A percentile compares a stretch with the other conserved stretches of the same genome.
Evolutionary conservation across 441 rosid species (phyloP).

Genomic region (Pelargonium australe): DNA sequence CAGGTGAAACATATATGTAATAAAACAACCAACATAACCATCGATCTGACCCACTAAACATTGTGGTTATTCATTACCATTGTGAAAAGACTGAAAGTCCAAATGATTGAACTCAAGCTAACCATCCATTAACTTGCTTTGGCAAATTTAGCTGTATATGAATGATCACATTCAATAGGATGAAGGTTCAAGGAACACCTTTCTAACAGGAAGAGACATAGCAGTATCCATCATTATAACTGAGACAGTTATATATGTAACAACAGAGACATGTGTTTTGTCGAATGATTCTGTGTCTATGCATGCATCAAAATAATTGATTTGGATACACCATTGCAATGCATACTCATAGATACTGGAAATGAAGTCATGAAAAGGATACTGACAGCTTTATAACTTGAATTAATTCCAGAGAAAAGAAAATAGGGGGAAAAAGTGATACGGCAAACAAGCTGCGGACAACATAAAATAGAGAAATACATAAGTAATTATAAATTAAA

Average conservation of each 20-base stretch:
- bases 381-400: neutral
- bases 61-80: neutral
- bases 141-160: neutral
- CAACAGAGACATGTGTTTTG: neutral
- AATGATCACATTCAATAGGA: neutral
- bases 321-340: neutral
- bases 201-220: neutral
- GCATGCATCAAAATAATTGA: slow-evolving; percentile 5
- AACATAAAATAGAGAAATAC: slow-evolving; percentile 1
- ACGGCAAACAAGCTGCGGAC: neutral
- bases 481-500: slow-evolving; percentile 6
- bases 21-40: neutral
- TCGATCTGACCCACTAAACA: neutral
- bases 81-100: neutral
- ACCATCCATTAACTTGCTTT: neutral
- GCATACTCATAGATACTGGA: neutral
- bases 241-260: too few species aligned
- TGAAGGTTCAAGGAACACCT: neutral
- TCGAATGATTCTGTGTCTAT: neutral
- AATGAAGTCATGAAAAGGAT: neutral
- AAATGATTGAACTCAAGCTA: neutral
- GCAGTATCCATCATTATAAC: neutral
- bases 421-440: neutral
- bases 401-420: slow-evolving; percentile 1
- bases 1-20: neutral